Evolutionary conservation across 2,329 filamentous ascomycete genomes (phyloP).

Genomic region (Nannizzia gypsea): DNA sequence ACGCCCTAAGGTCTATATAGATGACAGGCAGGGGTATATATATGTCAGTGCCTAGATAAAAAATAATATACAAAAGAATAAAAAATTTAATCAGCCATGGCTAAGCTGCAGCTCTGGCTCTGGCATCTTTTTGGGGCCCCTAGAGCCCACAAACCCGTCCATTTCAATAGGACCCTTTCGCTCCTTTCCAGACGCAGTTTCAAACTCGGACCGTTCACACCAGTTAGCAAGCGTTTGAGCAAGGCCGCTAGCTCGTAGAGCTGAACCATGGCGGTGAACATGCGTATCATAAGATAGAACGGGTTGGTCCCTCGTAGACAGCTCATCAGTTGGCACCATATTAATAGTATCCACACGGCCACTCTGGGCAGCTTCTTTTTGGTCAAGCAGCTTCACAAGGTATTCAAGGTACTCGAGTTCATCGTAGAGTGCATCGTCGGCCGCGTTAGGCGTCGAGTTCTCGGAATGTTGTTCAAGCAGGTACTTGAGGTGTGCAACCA

Average conservation of each 20-base stretch:
- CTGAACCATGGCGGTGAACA: too few species aligned
- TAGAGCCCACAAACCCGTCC: background rate
- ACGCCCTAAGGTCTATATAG: background rate
- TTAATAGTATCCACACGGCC: background rate
- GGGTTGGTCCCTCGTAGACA: background rate
- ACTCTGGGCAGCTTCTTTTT: conserved; percentile 1
- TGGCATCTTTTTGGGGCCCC: too few species aligned
- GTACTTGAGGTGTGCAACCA: conserved; percentile 10
- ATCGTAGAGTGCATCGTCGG: background rate
- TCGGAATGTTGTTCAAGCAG: background rate
- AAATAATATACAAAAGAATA: background rate
- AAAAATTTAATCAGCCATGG: background rate
- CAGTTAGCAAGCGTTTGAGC: conserved; percentile 5
- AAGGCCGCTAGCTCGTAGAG: background rate
- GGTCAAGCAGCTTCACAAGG: conserved; percentile 6
- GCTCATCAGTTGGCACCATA: background rate
- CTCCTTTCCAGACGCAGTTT: conserved; percentile 4
- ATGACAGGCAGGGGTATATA: background rate
- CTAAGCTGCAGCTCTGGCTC: background rate
- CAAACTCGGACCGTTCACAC: conserved; percentile 10
- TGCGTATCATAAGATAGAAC: background rate
- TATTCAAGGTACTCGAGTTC: conserved; percentile 9
- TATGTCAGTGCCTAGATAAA: background rate
- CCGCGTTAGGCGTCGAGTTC: background rate
- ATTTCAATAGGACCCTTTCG: background rate